Evolutionary conservation across 768 basidiomycete species (phyloP).

Genomic region (Rhizopogon sp.): DNA sequence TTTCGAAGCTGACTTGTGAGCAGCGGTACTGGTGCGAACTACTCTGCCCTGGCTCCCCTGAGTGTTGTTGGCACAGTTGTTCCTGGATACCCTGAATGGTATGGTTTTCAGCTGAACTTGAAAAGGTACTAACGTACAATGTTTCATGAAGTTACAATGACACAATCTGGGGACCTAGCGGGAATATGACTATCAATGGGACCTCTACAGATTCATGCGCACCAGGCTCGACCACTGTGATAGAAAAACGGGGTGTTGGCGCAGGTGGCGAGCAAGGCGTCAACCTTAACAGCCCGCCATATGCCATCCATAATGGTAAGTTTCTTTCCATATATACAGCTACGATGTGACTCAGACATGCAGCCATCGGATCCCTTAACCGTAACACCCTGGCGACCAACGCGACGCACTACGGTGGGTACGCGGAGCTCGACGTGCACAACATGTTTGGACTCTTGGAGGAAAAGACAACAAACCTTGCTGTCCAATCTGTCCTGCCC

Average conservation of each 20-base stretch:
- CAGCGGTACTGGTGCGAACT: constrained; percentile 47
- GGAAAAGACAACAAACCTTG: constrained; percentile 58
- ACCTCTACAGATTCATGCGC: constrained; percentile 45
- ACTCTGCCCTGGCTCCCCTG: constrained; percentile 55
- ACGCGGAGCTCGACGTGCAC: constrained; percentile 61
- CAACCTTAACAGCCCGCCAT: constrained; percentile 55
- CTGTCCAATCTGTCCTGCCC: constrained; percentile 46
- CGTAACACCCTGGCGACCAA: constrained; percentile 62
- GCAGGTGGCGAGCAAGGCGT: constrained; percentile 42
- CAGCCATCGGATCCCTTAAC: constrained; percentile 49
- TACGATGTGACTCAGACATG: background rate
- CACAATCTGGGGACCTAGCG: constrained; percentile 61
- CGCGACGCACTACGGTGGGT: constrained; percentile 60
- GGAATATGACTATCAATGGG: constrained; percentile 71
- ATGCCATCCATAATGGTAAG: constrained; percentile 68
- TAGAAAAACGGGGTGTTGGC: constrained; percentile 43
- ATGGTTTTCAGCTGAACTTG: constrained; percentile 4
- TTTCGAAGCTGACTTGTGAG: background rate
- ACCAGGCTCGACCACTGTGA: constrained; percentile 6
- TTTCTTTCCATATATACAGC: background rate
- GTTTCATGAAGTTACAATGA: constrained; percentile 49
- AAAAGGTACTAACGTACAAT: background rate
- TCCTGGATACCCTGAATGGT: constrained; percentile 69
- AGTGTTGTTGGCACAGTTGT: constrained; percentile 44
- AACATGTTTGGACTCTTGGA: constrained; percentile 73